phyloP scores from a whole-genome alignment of 2,329 filamentous ascomycete species.

The Hortaea werneckii region DNA sequence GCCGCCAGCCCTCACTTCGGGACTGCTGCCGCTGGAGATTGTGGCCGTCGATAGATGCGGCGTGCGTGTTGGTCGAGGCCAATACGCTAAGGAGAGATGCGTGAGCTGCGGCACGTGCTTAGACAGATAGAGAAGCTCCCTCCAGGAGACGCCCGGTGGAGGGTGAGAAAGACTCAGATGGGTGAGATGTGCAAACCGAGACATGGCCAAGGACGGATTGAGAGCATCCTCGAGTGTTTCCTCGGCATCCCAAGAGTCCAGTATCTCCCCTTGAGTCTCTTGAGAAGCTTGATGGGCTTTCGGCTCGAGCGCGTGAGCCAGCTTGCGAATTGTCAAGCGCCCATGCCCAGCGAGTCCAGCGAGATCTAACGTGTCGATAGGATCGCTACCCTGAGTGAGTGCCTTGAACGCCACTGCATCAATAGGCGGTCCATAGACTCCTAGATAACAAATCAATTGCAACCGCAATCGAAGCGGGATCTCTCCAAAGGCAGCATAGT shows the following conservation, averaged over 20 bases:
- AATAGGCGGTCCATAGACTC: constrained; percentile 38
- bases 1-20: constrained; percentile 40
- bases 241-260: constrained; percentile 41
- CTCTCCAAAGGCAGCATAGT: constrained; percentile 43
- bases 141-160: constrained; percentile 41
- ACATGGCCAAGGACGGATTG: constrained; percentile 16
- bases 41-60: constrained; percentile 41
- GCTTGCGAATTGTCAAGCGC: constrained; percentile 38
- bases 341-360: constrained; percentile 37
- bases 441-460: constrained; percentile 47
- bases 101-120: constrained; percentile 47
- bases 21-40: constrained; percentile 31
- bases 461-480: constrained; percentile 44
- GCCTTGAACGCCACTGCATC: constrained; percentile 38
- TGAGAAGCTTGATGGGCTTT: too few relatives aligned
- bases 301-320: constrained; percentile 34
- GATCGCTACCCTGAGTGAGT: constrained; percentile 40
- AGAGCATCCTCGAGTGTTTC: constrained; percentile 12
- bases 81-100: constrained; percentile 52
- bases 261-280: constrained; percentile 12
- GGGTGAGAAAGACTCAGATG: constrained; percentile 50
- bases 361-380: constrained; percentile 43
- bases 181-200: constrained; percentile 43
- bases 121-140: constrained; percentile 43
- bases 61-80: constrained; percentile 49